Percentiles rank a stretch among this genome's conserved stretches.
Conservation (phyloP, 768 basidiomycete genomes). For the Mrakia gelida region DNA sequence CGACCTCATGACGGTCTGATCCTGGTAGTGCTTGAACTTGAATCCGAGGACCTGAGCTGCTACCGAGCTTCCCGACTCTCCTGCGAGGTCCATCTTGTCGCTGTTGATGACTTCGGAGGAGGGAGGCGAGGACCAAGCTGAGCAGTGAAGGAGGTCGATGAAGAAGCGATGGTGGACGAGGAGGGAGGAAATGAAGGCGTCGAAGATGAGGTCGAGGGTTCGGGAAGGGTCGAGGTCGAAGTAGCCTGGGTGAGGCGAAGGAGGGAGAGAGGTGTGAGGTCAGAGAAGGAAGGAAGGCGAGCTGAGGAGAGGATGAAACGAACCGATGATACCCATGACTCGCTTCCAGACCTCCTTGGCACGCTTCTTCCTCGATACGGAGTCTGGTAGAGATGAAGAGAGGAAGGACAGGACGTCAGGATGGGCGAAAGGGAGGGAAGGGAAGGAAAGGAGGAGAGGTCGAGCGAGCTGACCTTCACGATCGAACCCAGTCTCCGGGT, state of each 20-base stretch:
- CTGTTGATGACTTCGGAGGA: neutral
- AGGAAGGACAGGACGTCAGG: neutral
- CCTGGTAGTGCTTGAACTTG: conserved; percentile 90
- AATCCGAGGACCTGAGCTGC: conserved; percentile 87
- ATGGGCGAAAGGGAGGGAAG: neutral
- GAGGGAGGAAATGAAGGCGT: conserved; percentile 78
- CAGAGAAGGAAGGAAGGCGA: neutral
- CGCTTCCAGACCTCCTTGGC: conserved; percentile 62
- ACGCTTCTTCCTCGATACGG: neutral
- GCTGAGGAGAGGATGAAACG: conserved; percentile 1
- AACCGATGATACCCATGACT: conserved; percentile 68
- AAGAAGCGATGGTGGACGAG: conserved; percentile 83
- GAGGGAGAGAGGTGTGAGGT: neutral
- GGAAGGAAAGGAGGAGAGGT: neutral
- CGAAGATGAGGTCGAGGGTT: conserved; percentile 86
- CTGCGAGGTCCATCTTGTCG: conserved; percentile 34
- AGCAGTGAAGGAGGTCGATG: conserved; percentile 74
- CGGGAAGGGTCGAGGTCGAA: conserved; percentile 95
- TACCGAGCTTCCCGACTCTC: conserved; percentile 39
- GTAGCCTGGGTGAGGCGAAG: conserved; percentile 51
- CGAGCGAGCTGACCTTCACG: conserved; percentile 16
- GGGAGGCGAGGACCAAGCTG: conserved; percentile 60
- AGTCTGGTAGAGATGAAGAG: neutral
- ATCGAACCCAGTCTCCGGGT: conserved; percentile 26
- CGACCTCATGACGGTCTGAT: conserved; percentile 44